Evolutionary conservation across 257 asterid species (phyloP).

Genomic region (Rehmannia glutinosa): DNA sequence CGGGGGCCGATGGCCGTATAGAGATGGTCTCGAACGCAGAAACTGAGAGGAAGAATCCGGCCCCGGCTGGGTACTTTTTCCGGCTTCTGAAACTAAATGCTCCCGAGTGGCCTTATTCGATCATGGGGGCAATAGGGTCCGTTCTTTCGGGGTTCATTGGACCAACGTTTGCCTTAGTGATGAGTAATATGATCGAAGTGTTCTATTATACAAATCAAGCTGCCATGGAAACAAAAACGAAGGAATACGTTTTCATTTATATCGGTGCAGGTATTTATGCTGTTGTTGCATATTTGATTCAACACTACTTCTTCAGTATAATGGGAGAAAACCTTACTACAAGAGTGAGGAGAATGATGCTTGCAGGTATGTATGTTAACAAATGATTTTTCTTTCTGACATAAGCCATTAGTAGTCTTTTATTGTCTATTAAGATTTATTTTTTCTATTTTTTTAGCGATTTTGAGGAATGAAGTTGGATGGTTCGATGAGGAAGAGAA

Average conservation of each 20-base stretch:
- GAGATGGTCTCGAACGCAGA: constrained; percentile 97
- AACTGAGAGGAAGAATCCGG: constrained; percentile 78
- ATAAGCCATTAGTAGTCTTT: too few species aligned
- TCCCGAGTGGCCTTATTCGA: constrained; percentile 98
- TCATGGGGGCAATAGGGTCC: constrained; percentile 92
- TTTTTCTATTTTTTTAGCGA: constrained; percentile 76
- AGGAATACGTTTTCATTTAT: constrained; percentile 83
- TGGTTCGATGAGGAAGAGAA: constrained; percentile 99
- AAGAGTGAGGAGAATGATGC: constrained; percentile 97
- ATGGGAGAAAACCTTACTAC: constrained; percentile 98
- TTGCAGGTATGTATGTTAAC: too few species aligned
- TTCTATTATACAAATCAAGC: constrained; percentile 73
- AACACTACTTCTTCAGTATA: constrained; percentile 95
- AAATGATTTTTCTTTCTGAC: too few species aligned
- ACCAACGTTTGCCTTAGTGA: constrained; percentile 88
- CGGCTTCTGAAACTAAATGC: constrained; percentile 82
- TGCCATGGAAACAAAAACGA: constrained; percentile 79
- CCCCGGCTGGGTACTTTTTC: constrained; percentile 82
- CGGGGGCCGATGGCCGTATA: constrained; percentile 94
- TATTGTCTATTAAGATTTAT: too few species aligned
- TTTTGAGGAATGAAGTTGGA: constrained; percentile 92
- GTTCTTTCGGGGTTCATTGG: constrained; percentile 90
- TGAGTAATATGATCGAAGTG: constrained; percentile 96
- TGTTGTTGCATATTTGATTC: constrained; percentile 83
- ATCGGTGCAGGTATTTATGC: constrained; percentile 94